Base-by-base conservation (phyloP, 345 rosid genomes). In the Durio zibethinus region DNA sequence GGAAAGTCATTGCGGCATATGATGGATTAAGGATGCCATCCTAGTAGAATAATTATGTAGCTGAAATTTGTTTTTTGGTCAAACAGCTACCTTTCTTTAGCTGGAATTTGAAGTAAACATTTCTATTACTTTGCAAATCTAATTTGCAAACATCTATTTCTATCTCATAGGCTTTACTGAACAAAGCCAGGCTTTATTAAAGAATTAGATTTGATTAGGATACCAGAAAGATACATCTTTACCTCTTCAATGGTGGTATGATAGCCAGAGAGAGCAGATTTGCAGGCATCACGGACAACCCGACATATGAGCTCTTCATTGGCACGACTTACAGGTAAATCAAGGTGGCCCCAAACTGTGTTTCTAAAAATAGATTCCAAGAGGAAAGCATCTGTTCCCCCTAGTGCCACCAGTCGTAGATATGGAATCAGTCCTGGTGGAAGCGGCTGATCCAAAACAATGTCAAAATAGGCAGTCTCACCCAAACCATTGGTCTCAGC, bases 261-360 rank as follows among this genome's bases (percentile, higher is more conserved):
- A 77, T 85, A 91, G 62, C 90, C 88, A 68, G 98, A 91, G 77
- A 90, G 84, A 69, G 97, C 99, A 79, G 97, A 87, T 84, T 85
- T 90, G 88, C 98, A 95, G 52, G 92, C 96, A 83, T 90, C 92
- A 59, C 85, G 83, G 81, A 94, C 85, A 53, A 87, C 98, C 50
- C 81, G 89, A 74, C 98, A 93, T 79, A 94, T 89, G 57, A 90
- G 89, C 80, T 93, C 99, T 85, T 94, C 99, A 69, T 94, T 94
- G 61, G 90, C 81, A 75, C 77, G 86, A 64, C 98, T 95, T 74
- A 95, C 80, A 40, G 98, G 98, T 84, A 91, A 81, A 71, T 91
- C 93, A 78, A 95, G 92, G 83, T 93, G 98, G 50, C 85, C 98
- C 99, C 99, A 95, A 60, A 95, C 74, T 18, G 92, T 53, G 86